These are phyloP conservation scores for Bipolaris victoriae DNA, from an alignment of 2,329 filamentous ascomycete genomes.

Conservation along the genomic window DNA sequence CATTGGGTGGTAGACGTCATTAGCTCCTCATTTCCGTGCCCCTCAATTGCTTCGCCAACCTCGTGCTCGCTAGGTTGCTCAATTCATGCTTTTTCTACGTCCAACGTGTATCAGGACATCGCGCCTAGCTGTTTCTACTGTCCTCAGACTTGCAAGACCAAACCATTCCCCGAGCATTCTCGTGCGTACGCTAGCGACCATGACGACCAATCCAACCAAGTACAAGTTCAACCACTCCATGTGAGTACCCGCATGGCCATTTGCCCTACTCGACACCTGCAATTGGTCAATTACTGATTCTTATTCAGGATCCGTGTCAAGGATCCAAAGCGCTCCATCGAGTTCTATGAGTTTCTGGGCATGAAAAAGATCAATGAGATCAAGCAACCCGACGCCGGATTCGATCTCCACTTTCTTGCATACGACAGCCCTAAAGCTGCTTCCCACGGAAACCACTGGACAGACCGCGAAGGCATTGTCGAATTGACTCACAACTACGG, in stretches of 20 bases:
- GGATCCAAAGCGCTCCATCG: slow-evolving; percentile 81
- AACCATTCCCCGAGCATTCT: slow-evolving; percentile 18
- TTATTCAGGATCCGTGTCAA: slow-evolving; percentile 73
- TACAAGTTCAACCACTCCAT: slow-evolving; percentile 71
- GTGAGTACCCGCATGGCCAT: slow-evolving; percentile 36
- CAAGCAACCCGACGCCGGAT: slow-evolving; percentile 84
- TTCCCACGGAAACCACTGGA: slow-evolving; percentile 76
- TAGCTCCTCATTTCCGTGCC: slow-evolving; percentile 36
- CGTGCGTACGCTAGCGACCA: slow-evolving; percentile 52
- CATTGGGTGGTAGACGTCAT: slow-evolving; percentile 26
- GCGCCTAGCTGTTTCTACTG: slow-evolving; percentile 13
- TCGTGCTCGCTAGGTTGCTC: not conserved
- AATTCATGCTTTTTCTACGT: slow-evolving; percentile 37
- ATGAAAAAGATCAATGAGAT: slow-evolving; percentile 83
- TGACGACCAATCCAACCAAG: slow-evolving; percentile 63
- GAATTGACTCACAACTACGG: slow-evolving; percentile 88
- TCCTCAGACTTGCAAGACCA: slow-evolving; percentile 14
- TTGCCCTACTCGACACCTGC: not conserved
- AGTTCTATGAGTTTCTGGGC: slow-evolving; percentile 93
- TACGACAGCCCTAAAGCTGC: slow-evolving; percentile 79
- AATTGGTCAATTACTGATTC: slow-evolving; percentile 18
- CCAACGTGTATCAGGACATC: slow-evolving; percentile 14
- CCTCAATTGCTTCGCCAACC: slow-evolving; percentile 5
- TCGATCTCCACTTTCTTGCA: slow-evolving; percentile 93
- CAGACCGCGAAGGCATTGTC: slow-evolving; percentile 85